phyloP scores from a whole-genome alignment of 2,329 filamentous ascomycete genomes.

The Aspergillus niger region DNA sequence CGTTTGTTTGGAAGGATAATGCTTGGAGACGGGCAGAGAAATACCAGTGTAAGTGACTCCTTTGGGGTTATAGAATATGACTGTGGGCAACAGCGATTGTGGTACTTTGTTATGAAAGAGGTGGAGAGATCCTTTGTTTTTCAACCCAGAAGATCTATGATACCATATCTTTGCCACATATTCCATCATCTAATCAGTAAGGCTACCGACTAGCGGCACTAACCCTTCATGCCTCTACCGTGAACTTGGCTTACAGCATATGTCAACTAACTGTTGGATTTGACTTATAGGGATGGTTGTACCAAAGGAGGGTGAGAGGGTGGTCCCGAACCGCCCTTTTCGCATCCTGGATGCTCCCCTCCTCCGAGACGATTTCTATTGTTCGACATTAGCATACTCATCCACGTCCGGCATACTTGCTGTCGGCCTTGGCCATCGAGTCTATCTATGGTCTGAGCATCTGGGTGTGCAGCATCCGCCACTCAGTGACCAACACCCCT shows the following conservation, averaged over 20 bases:
- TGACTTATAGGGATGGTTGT: conserved; percentile 22
- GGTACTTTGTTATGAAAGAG: background rate
- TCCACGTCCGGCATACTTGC: conserved; percentile 72
- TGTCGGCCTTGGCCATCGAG: conserved; percentile 74
- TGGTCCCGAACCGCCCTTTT: conserved; percentile 73
- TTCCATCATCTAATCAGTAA: background rate
- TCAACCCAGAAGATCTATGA: background rate
- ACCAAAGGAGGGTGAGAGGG: conserved; percentile 35
- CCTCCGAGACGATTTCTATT: conserved; percentile 95
- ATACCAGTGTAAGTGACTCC: conserved; percentile 35
- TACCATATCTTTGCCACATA: background rate
- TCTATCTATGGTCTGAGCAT: conserved; percentile 88
- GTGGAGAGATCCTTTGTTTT: background rate
- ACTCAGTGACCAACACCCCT: conserved; percentile 52
- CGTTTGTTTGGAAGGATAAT: conserved; percentile 43
- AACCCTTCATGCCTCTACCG: background rate
- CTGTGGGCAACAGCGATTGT: too few relatives aligned
- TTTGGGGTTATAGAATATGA: background rate
- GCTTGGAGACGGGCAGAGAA: conserved; percentile 39
- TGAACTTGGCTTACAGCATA: background rate
- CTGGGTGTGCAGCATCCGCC: conserved; percentile 64
- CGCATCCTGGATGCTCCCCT: conserved; percentile 86
- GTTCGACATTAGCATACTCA: conserved; percentile 85
- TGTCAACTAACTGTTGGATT: background rate
- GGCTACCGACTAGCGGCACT: background rate